Base-by-base conservation (phyloP, 306 rosid species). In the Malus sylvestris region DNA sequence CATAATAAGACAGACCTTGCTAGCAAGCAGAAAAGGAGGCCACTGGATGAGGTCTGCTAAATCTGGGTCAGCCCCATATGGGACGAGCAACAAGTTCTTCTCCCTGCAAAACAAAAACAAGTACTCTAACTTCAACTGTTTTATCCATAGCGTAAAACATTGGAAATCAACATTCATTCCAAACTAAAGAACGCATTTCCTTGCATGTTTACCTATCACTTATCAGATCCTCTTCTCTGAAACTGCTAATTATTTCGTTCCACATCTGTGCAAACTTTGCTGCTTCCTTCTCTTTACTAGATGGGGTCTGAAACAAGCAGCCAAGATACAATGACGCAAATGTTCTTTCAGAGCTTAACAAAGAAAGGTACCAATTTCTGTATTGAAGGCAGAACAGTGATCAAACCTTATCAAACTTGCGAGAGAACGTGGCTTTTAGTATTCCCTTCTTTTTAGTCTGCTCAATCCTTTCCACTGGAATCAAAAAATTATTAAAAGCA, bases 21-120 rank as follows among this genome's bases (percentile, higher is more conserved):
- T 95, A 72, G 97, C 97, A 89, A 95, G 99, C 79, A 95, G 86
- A 83, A 95, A 95, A 23, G 99, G 99, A 88, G 99, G 99, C 99
- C 99, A 95, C 71, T 85, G 99, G 82, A 84, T 89, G 63, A 95
- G 86, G 80, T 73, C 76, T 70, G 90, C 73, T 70, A 95, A 68
- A 33, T 88, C 90, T 58, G 83, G 91, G 85, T 94, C 97, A 19
- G 95, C 93, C 86, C 80, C 77, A 84, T 92, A 92, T 12, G 99
- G 97, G 71, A 95, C 97, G 30, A 95, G 97, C 86, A 95, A 78
- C 76, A 95, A 89, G 88, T 89, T 86, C 97, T 79, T 92, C 82
- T 95, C 98, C 93, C 98, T 94, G 86, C 22, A 83, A 69, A 71
- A 81, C 45, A 70, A 22, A 30, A 61, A 55, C 81, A 75, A 80